Evolutionary conservation across 345 rosid species (phyloP), one percentile per base, ranked within the genome.

Genomic region (Hibiscus syriacus): DNA sequence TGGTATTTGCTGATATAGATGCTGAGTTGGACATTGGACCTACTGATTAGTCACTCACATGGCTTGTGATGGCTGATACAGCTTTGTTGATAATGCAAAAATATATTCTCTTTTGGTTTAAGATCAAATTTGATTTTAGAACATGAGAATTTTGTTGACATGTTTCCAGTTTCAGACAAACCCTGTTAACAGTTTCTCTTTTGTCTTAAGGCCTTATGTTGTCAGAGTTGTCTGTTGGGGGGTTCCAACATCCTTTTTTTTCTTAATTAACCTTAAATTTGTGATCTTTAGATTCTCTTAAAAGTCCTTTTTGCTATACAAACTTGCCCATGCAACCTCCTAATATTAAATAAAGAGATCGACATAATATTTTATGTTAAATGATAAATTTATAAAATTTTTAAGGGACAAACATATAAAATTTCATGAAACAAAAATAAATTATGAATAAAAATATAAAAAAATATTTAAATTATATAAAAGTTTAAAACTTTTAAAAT

Each of bases 1-100:
- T 79, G 86, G 29, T 67, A 56, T 72, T 20, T 55, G 78, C 64
- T 70, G 57, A 77, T 63, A 62, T 56, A 66, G 22, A 60, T 46
- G 75, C 66, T 85, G 88, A 85, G 90, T 79, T 87, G 88, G 86
- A 82, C 59, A 69, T 62, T 62, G 86, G 86, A 56, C 86, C 86
- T 68, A 74, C 77, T 55, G 64, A 72, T 80, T 57, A 66, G 55
- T 68, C 67, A 49, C 0, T 53, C 84, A 77, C 79, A 76, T 79
- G 84, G 72, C 69, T 29, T 30, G 17, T 45, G 52, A 45, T 55
- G 59, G 64, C 58, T 36, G 13, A 64, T 49, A 27, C 29, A 69
- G 64, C 43, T 73, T 34, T 61, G 38, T 65, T 52, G n/a, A 70
- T 64, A 25, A n/a, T 49, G 58, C 20, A 55, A 17, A 53, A 19